Evolutionary conservation across 306 rosid species (phyloP).

Genomic region (Rosa lucieae): DNA sequence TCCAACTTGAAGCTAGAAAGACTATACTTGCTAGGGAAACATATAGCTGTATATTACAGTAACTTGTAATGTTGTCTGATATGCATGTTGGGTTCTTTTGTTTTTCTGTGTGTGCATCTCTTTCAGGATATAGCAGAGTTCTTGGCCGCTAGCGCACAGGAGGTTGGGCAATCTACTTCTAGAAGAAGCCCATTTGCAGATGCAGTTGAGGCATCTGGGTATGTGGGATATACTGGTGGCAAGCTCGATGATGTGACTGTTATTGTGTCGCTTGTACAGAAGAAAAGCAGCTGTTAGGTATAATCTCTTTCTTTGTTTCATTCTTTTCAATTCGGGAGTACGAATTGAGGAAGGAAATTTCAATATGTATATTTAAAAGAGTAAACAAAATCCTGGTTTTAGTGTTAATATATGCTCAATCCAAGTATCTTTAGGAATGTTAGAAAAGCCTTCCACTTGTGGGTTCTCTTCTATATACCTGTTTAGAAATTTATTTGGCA

Average conservation of each 20-base stretch:
- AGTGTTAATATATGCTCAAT: background rate
- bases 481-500: background rate
- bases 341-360: background rate
- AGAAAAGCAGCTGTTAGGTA: conserved; percentile 18
- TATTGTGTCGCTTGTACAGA: conserved; percentile 59
- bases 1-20: conserved; percentile 9
- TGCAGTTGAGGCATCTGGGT: conserved; percentile 64
- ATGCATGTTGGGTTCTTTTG: background rate
- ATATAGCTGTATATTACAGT: background rate
- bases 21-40: background rate
- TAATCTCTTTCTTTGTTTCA: conserved; percentile 3
- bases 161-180: conserved; percentile 52
- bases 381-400: background rate
- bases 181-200: conserved; percentile 71
- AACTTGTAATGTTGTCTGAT: background rate
- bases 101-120: background rate
- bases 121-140: conserved; percentile 63
- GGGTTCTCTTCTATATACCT: background rate
- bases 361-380: background rate
- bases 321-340: background rate
- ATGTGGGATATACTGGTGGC: conserved; percentile 63
- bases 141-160: conserved; percentile 67
- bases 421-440: background rate
- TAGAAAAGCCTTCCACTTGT: background rate
- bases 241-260: conserved; percentile 74